A percentile compares a stretch with the other conserved stretches of the same genome.
phyloP scores from a whole-genome alignment of 1,284 basidiomycete species.

The Phlebopus sp. region DNA sequence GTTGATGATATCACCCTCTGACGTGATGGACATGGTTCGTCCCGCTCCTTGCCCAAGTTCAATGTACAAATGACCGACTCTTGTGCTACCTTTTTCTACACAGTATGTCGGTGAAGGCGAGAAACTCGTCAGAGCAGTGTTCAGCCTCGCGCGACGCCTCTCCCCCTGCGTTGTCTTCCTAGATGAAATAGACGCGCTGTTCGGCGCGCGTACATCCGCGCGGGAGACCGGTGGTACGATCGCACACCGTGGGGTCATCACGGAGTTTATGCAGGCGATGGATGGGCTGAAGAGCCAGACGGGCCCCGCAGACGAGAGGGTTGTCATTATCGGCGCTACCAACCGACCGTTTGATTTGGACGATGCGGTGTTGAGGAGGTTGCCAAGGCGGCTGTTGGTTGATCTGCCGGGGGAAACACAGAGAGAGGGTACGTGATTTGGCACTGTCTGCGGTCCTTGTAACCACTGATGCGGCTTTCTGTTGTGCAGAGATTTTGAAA shows the following conservation, averaged over 20 bases:
- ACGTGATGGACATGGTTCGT: constrained; percentile 85
- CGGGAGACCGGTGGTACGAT: constrained; percentile 80
- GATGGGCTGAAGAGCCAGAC: constrained; percentile 75
- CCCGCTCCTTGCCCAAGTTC: background rate
- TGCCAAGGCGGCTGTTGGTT: constrained; percentile 80
- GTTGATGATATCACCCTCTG: constrained; percentile 80
- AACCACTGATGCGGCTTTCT: background rate
- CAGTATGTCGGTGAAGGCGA: constrained; percentile 95
- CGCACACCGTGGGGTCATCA: constrained; percentile 82
- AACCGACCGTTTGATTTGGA: constrained; percentile 87
- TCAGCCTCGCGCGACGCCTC: constrained; percentile 82
- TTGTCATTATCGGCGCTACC: constrained; percentile 94
- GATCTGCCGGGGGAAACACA: constrained; percentile 84
- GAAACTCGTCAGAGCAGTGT: constrained; percentile 89
- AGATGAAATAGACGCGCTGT: constrained; percentile 94
- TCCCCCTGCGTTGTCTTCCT: constrained; percentile 95
- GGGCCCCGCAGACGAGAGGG: constrained; percentile 67
- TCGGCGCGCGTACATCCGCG: constrained; percentile 82
- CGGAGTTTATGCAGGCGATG: constrained; percentile 99
- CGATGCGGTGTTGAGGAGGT: constrained; percentile 79
- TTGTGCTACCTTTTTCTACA: constrained; percentile 17
- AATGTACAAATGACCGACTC: constrained; percentile 4
- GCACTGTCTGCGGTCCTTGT: constrained; percentile 2
- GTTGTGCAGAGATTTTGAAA: constrained; percentile 67
- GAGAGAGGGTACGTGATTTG: constrained; percentile 59